Conservation (phyloP, 2,329 filamentous ascomycete species). For the Hymenoscyphus salicellus region DNA sequence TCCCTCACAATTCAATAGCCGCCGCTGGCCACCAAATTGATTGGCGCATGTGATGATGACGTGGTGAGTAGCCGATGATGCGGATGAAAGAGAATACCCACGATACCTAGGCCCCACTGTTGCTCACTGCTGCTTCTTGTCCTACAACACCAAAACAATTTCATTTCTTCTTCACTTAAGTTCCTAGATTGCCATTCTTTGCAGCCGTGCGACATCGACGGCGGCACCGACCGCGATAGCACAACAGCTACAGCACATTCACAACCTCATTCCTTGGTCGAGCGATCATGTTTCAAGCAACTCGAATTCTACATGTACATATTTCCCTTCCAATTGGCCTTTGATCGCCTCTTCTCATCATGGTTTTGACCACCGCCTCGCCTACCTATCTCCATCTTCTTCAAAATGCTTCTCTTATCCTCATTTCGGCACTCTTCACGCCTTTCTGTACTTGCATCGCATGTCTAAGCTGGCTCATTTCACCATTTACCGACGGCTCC, state of each 20-base stretch:
- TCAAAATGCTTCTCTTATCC: constrained; percentile 48
- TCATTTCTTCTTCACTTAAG: neutral
- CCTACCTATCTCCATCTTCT: constrained; percentile 39
- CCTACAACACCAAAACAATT: neutral
- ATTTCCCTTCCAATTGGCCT: neutral
- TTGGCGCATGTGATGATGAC: constrained; percentile 16
- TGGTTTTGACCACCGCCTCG: constrained; percentile 21
- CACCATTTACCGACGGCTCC: constrained; percentile 10
- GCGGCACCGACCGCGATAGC: neutral
- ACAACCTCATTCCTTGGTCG: neutral
- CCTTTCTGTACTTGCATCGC: constrained; percentile 28
- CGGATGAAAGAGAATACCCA: neutral
- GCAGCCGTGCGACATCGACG: neutral
- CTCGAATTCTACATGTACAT: neutral
- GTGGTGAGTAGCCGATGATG: neutral
- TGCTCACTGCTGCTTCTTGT: neutral
- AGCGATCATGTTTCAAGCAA: neutral
- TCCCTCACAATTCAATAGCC: neutral
- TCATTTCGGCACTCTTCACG: constrained; percentile 20
- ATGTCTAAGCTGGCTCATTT: constrained; percentile 8
- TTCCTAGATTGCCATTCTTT: neutral
- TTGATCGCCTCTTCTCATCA: constrained; percentile 5
- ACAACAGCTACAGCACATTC: neutral
- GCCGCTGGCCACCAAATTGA: neutral
- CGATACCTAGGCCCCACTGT: neutral